Base-by-base conservation (phyloP, 2,329 filamentous ascomycete species). In the Sporothrix curviconia region DNA sequence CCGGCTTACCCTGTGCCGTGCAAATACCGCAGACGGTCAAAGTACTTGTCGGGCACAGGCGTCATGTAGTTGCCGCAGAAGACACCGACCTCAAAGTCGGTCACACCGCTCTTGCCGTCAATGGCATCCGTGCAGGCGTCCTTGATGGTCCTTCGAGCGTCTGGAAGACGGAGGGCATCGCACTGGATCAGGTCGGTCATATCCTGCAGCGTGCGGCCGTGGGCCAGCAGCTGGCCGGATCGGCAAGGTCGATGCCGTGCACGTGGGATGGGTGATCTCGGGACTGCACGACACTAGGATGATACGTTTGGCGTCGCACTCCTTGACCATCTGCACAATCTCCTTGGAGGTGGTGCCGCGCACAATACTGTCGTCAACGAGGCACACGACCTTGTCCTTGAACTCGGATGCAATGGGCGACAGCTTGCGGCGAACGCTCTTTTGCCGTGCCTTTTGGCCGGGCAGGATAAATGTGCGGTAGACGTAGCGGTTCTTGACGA, bases 51-150 rank as follows among this genome's bases (percentile, higher is more conserved):
- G 1, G 86, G 82, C 1, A 96, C 87, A 0, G 84, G 83, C 0
- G 92, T 96, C 60, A 89, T 79, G 71, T 96, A 96, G 62, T 85
- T 83, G 46, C 92, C 92, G 67, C 85, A 90, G 75, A 97, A 96
- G 8, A 96, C 92, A 55, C 92, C 92, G 2, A 95, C 85, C 69
- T 97, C 92, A 64, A 96, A 96, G 57, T 86, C 78, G 8, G 32
- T 43, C 30, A 63, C 47, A 15, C 53, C 17, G 30, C 43, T 55
- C 19, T 37, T 40, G 56, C 86, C 77, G 36, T 72, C 69, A 60
- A 83, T 85, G 4, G 89, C 80, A 63, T 90, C 85, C 1, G 84
- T 80, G 67, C 92, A 96, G 0, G 91, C 84, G 30, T 79, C 83
- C 67, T 87, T 86, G n/a, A 97, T 77, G 66, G n/a, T n/a, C 95